Evolutionary conservation across 169 alveolate species (phyloP).

Genomic region (Plasmodium yoelii): DNA sequence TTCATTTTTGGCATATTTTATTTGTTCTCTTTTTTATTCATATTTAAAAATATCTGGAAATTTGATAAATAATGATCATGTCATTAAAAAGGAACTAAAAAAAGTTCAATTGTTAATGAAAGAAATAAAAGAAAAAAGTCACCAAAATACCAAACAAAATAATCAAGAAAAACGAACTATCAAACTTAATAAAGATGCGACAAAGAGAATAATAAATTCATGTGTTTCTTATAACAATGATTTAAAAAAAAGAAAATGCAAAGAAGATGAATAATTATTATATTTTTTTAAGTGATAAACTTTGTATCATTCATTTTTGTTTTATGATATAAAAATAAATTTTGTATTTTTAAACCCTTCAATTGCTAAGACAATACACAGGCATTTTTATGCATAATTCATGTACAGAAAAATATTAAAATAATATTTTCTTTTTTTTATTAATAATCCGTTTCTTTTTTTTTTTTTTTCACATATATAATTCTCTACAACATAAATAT

Average conservation of each 20-base stretch:
- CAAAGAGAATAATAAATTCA: slow-evolving; percentile 70
- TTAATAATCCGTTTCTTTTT: no score
- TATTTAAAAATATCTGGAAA: slow-evolving; percentile 75
- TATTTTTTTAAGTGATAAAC: background rate
- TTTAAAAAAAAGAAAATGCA: slow-evolving; percentile 64
- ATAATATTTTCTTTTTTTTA: no score
- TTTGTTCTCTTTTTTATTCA: slow-evolving; percentile 74
- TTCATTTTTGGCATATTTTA: slow-evolving; percentile 73
- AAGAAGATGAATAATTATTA: background rate
- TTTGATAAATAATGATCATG: slow-evolving; percentile 37
- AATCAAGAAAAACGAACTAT: slow-evolving; percentile 48
- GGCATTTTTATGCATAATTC: no score
- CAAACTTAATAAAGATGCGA: slow-evolving; percentile 70
- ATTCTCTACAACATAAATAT: no score
- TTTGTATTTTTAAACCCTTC: no score
- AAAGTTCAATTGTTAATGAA: slow-evolving; percentile 64
- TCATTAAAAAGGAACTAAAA: slow-evolving; percentile 69
- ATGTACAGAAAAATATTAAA: no score
- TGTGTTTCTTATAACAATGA: slow-evolving; percentile 74
- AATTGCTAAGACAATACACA: no score
- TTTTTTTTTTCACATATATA: no score
- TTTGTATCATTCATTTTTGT: background rate
- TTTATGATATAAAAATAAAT: background rate
- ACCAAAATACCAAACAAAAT: slow-evolving; percentile 23
- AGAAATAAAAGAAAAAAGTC: slow-evolving; percentile 60